phyloP scores from a whole-genome alignment of 192 early-diverging fungal species.

The Helicostylum pulchrum region DNA sequence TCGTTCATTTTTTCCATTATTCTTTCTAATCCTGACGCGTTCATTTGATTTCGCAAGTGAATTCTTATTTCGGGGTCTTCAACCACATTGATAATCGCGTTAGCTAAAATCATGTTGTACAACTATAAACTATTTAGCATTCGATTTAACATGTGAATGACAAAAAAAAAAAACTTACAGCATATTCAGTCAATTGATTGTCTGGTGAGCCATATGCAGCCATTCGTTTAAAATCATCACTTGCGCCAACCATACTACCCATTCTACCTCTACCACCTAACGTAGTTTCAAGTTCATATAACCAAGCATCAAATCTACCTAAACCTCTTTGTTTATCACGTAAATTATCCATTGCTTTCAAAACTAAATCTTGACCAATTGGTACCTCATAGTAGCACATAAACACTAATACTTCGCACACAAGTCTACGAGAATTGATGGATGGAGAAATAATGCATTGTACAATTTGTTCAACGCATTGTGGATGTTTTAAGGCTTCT shows the following conservation, averaged over 20 bases:
- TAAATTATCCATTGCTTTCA: constrained; percentile 72
- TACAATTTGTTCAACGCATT: constrained; percentile 67
- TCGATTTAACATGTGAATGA: background rate
- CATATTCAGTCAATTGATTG: constrained; percentile 70
- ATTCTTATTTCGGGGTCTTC: constrained; percentile 75
- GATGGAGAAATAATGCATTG: constrained; percentile 73
- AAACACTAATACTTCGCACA: constrained; percentile 73
- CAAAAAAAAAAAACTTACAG: constrained; percentile 33
- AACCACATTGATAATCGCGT: constrained; percentile 68
- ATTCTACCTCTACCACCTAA: constrained; percentile 76
- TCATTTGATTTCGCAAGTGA: constrained; percentile 70
- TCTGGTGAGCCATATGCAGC: constrained; percentile 56
- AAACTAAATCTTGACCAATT: constrained; percentile 70
- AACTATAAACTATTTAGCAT: constrained; percentile 38
- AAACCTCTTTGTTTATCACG: constrained; percentile 61
- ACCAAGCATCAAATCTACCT: constrained; percentile 76
- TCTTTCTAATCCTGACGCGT: constrained; percentile 62
- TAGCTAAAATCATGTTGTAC: constrained; percentile 74
- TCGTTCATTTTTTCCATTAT: constrained; percentile 59
- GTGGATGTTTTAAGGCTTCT: constrained; percentile 69
- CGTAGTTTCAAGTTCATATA: constrained; percentile 61
- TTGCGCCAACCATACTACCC: constrained; percentile 74
- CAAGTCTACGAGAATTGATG: constrained; percentile 64
- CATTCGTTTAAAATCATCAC: constrained; percentile 65
- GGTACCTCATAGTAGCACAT: constrained; percentile 75